Evolutionary conservation across 768 basidiomycete genomes (phyloP).

Genomic region (Pulveroboletus sp.): DNA sequence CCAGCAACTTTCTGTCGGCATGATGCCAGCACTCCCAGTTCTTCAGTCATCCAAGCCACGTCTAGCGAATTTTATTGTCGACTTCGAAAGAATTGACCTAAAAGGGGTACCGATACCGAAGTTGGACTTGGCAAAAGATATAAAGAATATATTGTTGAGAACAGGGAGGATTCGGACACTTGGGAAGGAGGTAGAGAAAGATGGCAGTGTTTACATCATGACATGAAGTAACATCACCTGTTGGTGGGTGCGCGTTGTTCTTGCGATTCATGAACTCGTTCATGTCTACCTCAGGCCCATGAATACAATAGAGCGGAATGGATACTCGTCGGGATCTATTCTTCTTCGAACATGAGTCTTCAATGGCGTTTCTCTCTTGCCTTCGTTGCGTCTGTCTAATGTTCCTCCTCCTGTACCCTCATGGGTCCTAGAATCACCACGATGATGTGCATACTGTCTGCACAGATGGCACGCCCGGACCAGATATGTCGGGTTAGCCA

Average conservation of each 20-base stretch:
- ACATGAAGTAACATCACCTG: background rate
- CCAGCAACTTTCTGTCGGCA: background rate
- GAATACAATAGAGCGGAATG: background rate
- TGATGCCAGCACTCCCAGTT: background rate
- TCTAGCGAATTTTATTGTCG: constrained; percentile 18
- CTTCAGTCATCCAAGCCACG: constrained; percentile 11
- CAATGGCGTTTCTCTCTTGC: too few species aligned
- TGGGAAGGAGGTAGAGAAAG: constrained; percentile 10
- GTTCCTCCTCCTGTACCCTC: too few species aligned
- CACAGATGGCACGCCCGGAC: too few species aligned
- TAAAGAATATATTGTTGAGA: constrained; percentile 16
- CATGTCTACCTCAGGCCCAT: background rate
- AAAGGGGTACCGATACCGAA: constrained; percentile 1
- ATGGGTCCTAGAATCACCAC: too few species aligned
- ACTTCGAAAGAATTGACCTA: constrained; percentile 12
- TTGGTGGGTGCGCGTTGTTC: background rate
- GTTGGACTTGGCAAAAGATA: constrained; percentile 7
- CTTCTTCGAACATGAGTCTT: too few species aligned
- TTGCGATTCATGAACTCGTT: background rate
- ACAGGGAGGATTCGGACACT: constrained; percentile 27
- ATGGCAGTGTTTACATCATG: constrained; percentile 22
- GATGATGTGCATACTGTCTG: too few species aligned
- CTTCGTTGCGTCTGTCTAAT: too few species aligned
- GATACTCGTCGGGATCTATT: too few species aligned
- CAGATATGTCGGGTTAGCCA: too few species aligned